Evolutionary conservation across 306 rosid genomes (phyloP), one percentile per base, ranked within the genome.

Genomic region (Ormosia emarginata): DNA sequence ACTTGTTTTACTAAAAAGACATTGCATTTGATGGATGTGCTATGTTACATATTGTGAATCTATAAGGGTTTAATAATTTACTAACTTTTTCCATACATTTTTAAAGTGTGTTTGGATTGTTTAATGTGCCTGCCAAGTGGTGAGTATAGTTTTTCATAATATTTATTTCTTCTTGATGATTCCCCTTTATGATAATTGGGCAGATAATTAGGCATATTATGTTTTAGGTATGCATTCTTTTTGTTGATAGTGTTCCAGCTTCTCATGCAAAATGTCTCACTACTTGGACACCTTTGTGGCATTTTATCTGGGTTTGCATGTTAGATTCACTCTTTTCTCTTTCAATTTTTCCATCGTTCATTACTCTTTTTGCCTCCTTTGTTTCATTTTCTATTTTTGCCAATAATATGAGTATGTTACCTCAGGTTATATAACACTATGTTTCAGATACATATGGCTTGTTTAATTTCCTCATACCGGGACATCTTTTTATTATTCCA

Each of bases 251-350:
- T 93, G 76, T 93, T 95, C 87, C 99, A 95, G 94, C 93, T 95
- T 82, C 96, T 95, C 79, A 92, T 93, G 98, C 41, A 89, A 79
- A 93, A 95, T 82, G 93, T 95, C 87, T 95, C 99, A 17, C 88
- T 95, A 55, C 90, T 95, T 57, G 99, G 99, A 85, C 99, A 95
- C 89, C 91, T 95, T 58, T 93, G 98, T 85, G 99, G 99, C 91
- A 92, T 95, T 88, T 77, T 95, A 79, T 92, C 99, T 87, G 99
- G 99, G 86, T 93, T 95, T 85, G 97, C 97, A 46, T 95, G 99
- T 93, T 81, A 85, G 96, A 84, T 84, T 88, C n/a, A n/a, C n/a
- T n/a, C n/a, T n/a, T n/a, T n/a, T n/a, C n/a, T n/a, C n/a, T n/a
- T n/a, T n/a, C n/a, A n/a, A n/a, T n/a, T n/a, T n/a, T n/a, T n/a